Conservation (phyloP, 1,139 yeast species). For the Pichia sp. region DNA sequence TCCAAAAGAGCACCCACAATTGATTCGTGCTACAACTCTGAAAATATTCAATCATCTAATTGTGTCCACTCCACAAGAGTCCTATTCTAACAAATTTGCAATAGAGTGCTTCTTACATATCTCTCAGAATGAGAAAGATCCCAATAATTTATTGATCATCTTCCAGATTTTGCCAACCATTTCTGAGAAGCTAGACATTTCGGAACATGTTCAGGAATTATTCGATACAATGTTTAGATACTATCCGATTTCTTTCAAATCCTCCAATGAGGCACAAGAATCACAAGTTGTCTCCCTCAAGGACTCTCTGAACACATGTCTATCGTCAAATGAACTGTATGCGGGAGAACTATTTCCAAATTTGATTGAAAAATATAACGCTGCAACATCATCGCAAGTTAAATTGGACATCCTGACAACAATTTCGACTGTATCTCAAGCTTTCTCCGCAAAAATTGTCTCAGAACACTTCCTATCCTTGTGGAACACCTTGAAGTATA, state of each 20-base stretch:
- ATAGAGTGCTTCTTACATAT: constrained; percentile 55
- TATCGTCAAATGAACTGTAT: constrained; percentile 57
- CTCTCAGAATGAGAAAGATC: constrained; percentile 90
- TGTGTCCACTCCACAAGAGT: background rate
- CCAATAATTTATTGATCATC: constrained; percentile 70
- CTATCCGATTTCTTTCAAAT: constrained; percentile 92
- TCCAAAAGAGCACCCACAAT: constrained; percentile 58
- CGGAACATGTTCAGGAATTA: constrained; percentile 45
- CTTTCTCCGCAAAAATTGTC: constrained; percentile 42
- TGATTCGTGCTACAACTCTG: constrained; percentile 57
- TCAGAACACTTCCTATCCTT: constrained; percentile 59
- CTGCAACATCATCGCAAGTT: constrained; percentile 64
- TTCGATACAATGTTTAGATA: constrained; percentile 91
- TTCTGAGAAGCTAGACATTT: constrained; percentile 37
- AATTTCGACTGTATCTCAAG: constrained; percentile 46
- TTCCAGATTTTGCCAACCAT: constrained; percentile 52
- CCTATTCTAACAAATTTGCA: constrained; percentile 23
- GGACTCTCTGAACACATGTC: constrained; percentile 45
- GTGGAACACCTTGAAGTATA: constrained; percentile 88
- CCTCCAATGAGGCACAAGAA: constrained; percentile 89
- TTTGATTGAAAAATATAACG: constrained; percentile 74
- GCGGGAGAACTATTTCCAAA: constrained; percentile 73
- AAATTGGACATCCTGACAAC: constrained; percentile 72
- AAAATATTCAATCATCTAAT: constrained; percentile 30
- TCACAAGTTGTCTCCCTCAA: constrained; percentile 73